Conservation (phyloP, 306 rosid species). For the Cercis canadensis region DNA sequence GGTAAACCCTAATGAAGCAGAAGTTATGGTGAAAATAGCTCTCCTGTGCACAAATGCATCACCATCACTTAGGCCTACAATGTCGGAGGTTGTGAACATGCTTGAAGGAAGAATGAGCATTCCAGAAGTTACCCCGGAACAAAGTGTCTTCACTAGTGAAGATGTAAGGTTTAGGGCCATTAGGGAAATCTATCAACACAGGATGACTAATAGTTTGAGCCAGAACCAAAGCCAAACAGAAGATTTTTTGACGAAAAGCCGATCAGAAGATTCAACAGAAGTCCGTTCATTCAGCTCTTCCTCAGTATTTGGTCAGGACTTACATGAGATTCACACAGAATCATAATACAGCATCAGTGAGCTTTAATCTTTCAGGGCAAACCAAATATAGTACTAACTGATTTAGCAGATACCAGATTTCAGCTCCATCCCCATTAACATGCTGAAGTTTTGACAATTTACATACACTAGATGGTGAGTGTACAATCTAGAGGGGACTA, state of each 20-base stretch:
- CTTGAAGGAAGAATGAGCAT: conserved; percentile 61
- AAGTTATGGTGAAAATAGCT: conserved; percentile 57
- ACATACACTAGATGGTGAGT: neutral
- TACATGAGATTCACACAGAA: conserved; percentile 25
- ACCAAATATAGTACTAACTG: neutral
- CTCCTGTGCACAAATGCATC: conserved; percentile 57
- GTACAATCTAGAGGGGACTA: neutral
- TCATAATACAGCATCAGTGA: conserved; percentile 4
- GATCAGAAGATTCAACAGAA: conserved; percentile 36
- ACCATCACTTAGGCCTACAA: conserved; percentile 58
- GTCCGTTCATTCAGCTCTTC: conserved; percentile 21
- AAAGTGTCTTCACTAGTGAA: conserved; percentile 12
- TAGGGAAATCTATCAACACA: conserved; percentile 33
- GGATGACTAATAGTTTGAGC: too few relatives aligned
- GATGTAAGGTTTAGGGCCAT: conserved; percentile 50
- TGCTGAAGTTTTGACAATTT: conserved; percentile 4
- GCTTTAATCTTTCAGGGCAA: conserved; percentile 6
- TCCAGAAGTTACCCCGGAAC: conserved; percentile 42
- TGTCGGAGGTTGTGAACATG: conserved; percentile 74
- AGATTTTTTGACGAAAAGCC: neutral
- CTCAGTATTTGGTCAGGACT: conserved; percentile 26
- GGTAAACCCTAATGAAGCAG: conserved; percentile 53
- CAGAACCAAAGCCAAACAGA: too few relatives aligned
- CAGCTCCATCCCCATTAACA: neutral
- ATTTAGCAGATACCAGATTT: conserved; percentile 16